Conservation (phyloP, 2,329 filamentous ascomycete genomes). For the Trichoderma brevicompactum region DNA sequence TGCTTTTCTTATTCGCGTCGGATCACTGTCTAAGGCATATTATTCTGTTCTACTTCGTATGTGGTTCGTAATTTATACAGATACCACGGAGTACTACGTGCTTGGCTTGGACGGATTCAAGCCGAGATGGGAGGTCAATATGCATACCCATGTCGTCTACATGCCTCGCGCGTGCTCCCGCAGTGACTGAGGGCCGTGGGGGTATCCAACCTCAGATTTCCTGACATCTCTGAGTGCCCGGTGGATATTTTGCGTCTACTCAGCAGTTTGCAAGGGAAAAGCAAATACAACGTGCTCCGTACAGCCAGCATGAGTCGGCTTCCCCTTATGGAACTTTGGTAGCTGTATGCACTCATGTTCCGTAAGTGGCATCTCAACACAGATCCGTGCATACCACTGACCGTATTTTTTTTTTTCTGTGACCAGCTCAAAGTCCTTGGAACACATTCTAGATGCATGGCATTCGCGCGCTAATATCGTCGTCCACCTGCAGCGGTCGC, state of each 20-base stretch:
- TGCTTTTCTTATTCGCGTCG: background rate
- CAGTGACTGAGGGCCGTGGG: constrained; percentile 13
- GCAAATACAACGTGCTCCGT: no score
- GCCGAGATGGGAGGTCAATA: constrained; percentile 10
- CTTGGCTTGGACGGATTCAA: constrained; percentile 13
- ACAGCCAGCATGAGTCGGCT: background rate
- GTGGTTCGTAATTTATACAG: background rate
- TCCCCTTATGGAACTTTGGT: background rate
- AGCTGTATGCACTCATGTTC: background rate
- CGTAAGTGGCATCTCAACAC: background rate
- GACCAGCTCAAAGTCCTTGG: background rate
- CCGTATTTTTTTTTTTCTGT: background rate
- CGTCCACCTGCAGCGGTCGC: background rate
- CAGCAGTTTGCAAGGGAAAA: background rate
- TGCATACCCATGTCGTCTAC: constrained; percentile 1
- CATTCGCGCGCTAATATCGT: background rate
- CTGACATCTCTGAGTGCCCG: background rate
- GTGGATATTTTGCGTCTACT: background rate
- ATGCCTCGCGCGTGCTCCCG: constrained; percentile 11
- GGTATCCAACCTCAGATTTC: background rate
- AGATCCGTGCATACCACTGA: background rate
- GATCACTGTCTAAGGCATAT: background rate
- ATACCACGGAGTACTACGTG: background rate
- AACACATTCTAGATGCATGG: background rate
- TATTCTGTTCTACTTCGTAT: background rate